Conservation (phyloP, 495 filamentous ascomycete species). For the Penicillium ucsense region DNA sequence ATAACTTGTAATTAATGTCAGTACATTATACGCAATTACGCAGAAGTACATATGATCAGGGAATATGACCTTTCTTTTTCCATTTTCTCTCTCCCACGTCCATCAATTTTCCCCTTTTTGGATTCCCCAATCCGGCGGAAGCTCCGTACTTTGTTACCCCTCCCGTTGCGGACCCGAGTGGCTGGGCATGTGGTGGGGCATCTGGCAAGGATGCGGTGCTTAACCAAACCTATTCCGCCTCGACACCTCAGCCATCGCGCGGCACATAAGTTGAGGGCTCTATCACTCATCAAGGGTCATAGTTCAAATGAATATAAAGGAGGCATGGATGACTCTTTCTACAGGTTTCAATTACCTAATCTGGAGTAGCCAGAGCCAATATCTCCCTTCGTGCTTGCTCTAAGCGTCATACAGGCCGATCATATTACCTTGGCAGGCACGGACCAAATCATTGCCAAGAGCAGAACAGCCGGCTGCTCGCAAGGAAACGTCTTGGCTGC, state of each 20-base stretch:
- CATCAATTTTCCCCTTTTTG: not conserved
- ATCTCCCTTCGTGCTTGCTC: not conserved
- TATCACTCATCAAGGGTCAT: not conserved
- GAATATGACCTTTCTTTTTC: not conserved
- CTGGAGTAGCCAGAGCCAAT: not conserved
- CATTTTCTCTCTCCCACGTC: not conserved
- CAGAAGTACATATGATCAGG: no score
- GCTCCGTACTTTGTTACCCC: not conserved
- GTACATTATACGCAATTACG: no score
- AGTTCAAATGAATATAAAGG: not conserved
- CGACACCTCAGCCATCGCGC: not conserved
- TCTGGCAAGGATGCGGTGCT: constrained; percentile 8
- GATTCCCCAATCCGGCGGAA: not conserved
- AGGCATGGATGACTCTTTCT: not conserved
- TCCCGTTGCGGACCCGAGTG: constrained; percentile 4
- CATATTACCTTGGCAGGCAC: constrained; percentile 6
- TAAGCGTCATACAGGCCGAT: not conserved
- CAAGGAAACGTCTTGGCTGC: not conserved
- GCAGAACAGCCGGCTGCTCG: not conserved
- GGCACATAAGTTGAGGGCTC: no score
- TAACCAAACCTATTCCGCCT: constrained; percentile 6
- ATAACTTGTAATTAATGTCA: no score
- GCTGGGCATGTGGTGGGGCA: constrained; percentile 9
- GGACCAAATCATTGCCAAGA: not conserved
- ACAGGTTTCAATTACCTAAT: not conserved